These are phyloP conservation scores for Sugiyamaella castrensis DNA, from an alignment of 1,139 yeast genomes.

Conservation along the genomic window DNA sequence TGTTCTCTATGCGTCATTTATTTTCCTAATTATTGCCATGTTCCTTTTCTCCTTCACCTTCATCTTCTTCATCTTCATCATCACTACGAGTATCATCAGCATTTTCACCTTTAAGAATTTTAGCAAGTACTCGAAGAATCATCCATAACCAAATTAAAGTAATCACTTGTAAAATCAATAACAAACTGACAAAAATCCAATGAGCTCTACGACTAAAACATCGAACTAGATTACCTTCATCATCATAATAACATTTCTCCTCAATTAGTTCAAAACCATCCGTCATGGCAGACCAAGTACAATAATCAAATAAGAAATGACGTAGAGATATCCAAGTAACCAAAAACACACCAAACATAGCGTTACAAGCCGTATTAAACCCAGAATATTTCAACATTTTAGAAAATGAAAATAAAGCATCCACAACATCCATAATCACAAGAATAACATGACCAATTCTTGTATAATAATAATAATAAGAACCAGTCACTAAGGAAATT, in stretches of 20 bases:
- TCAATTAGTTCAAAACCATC: conserved; percentile 32
- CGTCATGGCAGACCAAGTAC: conserved; percentile 45
- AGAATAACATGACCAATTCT: conserved; percentile 77
- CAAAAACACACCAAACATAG: conserved; percentile 64
- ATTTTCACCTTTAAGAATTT: conserved; percentile 65
- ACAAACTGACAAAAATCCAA: conserved; percentile 51
- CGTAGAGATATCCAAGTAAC: conserved; percentile 67
- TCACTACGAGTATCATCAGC: conserved; percentile 86
- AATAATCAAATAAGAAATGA: conserved; percentile 70
- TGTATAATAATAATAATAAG: conserved; percentile 69
- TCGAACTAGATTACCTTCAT: conserved; percentile 34
- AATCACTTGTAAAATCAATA: conserved; percentile 65
- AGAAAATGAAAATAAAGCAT: conserved; percentile 66
- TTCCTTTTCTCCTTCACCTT: conserved; percentile 9
- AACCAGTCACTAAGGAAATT: conserved; percentile 60
- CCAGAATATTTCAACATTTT: conserved; percentile 77
- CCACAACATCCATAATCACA: conserved; percentile 80
- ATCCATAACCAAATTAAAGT: conserved; percentile 72
- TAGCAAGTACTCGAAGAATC: conserved; percentile 65
- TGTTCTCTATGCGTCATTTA: not conserved
- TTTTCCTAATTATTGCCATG: not conserved
- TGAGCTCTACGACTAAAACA: conserved; percentile 62
- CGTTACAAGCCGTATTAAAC: conserved; percentile 57
- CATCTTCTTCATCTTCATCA: conserved; percentile 55
- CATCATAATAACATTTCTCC: conserved; percentile 28